Base-by-base conservation (phyloP, 1,284 basidiomycete species). In the Heterobasidion annosum region DNA sequence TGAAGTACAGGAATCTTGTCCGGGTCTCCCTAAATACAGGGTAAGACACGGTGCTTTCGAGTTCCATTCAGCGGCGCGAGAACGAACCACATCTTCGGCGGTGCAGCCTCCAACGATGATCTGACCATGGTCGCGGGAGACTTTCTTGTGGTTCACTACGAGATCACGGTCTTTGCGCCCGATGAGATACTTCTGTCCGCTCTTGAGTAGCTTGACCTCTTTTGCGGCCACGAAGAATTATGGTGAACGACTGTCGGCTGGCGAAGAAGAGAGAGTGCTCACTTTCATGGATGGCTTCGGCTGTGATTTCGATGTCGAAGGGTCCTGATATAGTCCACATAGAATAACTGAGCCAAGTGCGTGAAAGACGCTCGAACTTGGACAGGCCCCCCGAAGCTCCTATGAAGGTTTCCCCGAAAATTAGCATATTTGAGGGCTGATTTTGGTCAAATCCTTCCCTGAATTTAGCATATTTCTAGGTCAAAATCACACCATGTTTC, bases 171-270 rank as follows among this genome's bases (percentile, higher is more conserved):
- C 75, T 63, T 77, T 83, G 34, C 85, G 70, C 13, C 85, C 84
- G 2, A 87, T 62, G 0, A 61, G 47, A 56, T 85, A 81, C 15
- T 68, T 70, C 46, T 65, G 73, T 15, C 76, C 76, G 0, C 82
- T 71, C 64, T 83, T 85, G 50, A 88, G 69, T 5, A 86, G 64
- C 62, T 86, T 88, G 12, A 68, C 66, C 65, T 80, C 85, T 88
- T 59, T 0, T 43, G 50, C n/a, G 47, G 7, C 44, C 51, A 8
- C 44, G 51, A n/a, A 45, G 48, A 52, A 9, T 33, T 43, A 44
- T 8, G 35, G 32, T 9, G 33, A 25, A 32, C 13, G 4, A 19
- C 19, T 48, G 13, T 4, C 25, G 35, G n/a, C 40, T 25, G 3
- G 33, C n/a, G 16, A 32, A 32, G 42, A 16, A 37, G 35, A 15